These are phyloP conservation scores for Tieghemostelium lacteum DNA, from an alignment of 78 protist genomes.

Conservation along the genomic window DNA sequence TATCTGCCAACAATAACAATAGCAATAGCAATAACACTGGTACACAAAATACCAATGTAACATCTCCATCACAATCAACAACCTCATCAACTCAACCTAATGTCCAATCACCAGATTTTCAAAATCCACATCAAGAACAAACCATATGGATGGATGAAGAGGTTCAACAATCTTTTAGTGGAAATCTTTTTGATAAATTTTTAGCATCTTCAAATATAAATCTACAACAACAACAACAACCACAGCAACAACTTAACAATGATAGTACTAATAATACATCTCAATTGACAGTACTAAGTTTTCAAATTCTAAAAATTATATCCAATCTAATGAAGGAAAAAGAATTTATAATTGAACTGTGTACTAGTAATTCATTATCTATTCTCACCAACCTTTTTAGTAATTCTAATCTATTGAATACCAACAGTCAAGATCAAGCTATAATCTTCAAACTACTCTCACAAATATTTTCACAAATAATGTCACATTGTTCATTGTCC, in stretches of 20 bases:
- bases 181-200: too few relatives aligned
- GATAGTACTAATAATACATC: constrained; percentile 1
- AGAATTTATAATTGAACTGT: constrained; percentile 15
- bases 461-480: constrained; percentile 47
- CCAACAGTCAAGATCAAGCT: background rate
- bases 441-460: background rate
- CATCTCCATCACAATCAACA: constrained; percentile 1
- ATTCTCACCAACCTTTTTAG: background rate
- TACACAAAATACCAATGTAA: background rate
- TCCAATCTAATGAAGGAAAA: constrained; percentile 36
- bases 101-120: background rate
- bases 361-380: constrained; percentile 16
- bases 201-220: too few relatives aligned
- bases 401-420: too few relatives aligned
- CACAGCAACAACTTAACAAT: background rate
- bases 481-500: constrained; percentile 54
- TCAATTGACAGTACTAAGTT: constrained; percentile 6
- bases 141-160: too few relatives aligned
- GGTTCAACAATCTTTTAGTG: too few relatives aligned
- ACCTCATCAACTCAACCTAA: background rate
- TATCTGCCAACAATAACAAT: background rate
- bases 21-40: background rate
- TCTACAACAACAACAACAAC: constrained; percentile 16
- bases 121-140: background rate
- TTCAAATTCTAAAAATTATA: constrained; percentile 47